Percentiles rank a stretch among this genome's conserved stretches.
Evolutionary conservation across 2,329 filamentous ascomycete species (phyloP).

Genomic region (Colletotrichum lindemuthianum): DNA sequence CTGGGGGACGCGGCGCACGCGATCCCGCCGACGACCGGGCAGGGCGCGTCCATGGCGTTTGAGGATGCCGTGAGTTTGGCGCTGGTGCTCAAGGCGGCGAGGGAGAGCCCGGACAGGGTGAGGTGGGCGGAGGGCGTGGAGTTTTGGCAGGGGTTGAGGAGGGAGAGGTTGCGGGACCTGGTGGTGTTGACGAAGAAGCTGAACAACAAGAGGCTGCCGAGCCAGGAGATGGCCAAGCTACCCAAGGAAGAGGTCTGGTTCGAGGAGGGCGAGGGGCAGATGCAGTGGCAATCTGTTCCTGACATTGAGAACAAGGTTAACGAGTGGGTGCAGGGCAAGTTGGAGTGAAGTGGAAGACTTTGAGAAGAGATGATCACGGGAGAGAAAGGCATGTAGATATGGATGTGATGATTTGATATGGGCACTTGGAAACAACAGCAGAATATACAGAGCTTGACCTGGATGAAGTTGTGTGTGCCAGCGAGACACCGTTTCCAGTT

Average conservation of each 20-base stretch:
- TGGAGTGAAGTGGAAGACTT: neutral
- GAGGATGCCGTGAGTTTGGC: conserved; percentile 61
- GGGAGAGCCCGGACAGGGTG: conserved; percentile 37
- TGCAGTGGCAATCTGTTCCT: conserved; percentile 54
- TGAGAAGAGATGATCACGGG: neutral
- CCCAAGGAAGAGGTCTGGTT: conserved; percentile 25
- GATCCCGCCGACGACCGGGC: conserved; percentile 57
- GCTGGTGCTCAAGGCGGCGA: conserved; percentile 46
- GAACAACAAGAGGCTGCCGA: conserved; percentile 57
- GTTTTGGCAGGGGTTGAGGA: conserved; percentile 60
- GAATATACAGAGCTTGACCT: no score
- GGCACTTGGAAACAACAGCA: no score
- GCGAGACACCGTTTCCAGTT: no score
- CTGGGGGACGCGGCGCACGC: conserved; percentile 61
- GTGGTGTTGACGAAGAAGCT: conserved; percentile 59
- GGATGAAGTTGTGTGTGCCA: no score
- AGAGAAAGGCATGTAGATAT: no score
- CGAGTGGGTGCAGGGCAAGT: conserved; percentile 37
- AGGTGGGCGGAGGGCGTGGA: conserved; percentile 41
- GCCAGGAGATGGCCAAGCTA: conserved; percentile 37
- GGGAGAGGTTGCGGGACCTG: conserved; percentile 58
- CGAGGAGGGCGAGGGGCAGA: conserved; percentile 39
- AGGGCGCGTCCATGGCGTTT: conserved; percentile 58
- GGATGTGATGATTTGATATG: no score
- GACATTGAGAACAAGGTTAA: conserved; percentile 49